Evolutionary conservation across 352 stramenopile genomes (phyloP), one percentile per base, ranked within the genome.

Genomic region (Globisporangium perplexum): DNA sequence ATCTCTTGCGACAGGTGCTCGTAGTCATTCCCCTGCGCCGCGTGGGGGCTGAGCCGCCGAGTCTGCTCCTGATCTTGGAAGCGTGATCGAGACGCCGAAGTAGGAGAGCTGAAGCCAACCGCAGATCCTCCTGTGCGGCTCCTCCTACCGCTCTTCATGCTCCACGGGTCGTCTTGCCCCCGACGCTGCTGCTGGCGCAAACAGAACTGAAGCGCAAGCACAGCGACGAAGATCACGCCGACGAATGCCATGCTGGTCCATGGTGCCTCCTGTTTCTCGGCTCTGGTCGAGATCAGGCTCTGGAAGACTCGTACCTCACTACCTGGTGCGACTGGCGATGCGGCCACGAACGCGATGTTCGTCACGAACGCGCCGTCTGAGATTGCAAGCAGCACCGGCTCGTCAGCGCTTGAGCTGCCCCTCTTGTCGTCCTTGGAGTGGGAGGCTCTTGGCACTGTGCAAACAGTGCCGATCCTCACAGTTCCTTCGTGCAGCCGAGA

Each of bases 171-270:
- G 4, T n/a, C 38, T 7, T 20, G 38, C 0, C 38, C 11, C 38
- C 18, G 17, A 4, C 20, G 46, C 49, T 65, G 54, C 50, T 63
- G 57, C 3, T 56, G 69, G 7, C 61, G 49, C 17, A 71, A 47
- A 42, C 60, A 74, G 7, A 74, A 48, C 30, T 81, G 71, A 10
- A 50, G 65, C 3, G 57, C 44, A 20, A 78, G 39, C 0, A 74
- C 57, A n/a, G 57, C 59, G 18, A 30, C 46, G 23, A 78, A 11
- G 7, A 68, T 41, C 3, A 56, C 47, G 1, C 23, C 53, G 4
- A 50, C 36, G 39, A 71, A 78, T 10, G 69, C 30, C 10, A 61
- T 36, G 20, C 53, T 20, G 10, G 59, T 49, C 69, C 69, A 78
- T 17, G 60, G 62, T 18, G 62, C 61, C 17, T 66, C 50, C 2